Base-by-base conservation (phyloP, 1,284 basidiomycete species). In the Rhodotorula mucilaginosa region DNA sequence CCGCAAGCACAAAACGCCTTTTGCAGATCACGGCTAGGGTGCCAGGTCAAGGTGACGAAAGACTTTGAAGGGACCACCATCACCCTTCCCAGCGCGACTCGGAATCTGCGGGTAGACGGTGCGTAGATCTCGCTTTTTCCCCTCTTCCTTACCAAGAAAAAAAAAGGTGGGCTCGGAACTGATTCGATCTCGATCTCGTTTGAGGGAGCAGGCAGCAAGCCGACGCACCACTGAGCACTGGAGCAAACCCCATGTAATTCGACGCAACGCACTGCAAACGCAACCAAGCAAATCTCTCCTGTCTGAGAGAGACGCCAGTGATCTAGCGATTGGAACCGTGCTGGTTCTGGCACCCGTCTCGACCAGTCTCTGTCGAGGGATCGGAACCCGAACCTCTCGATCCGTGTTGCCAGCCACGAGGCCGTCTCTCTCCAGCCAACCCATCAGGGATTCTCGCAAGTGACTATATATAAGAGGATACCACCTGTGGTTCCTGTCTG, bases 61-160 rank as follows among this genome's bases (percentile, higher is more conserved):
- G 91, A 91, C 52, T 81, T 97, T 72, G 90, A 97, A 79, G 95
- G 93, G 34, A 89, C 97, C 81, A 87, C 87, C 2, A 91, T 89
- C n/a, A 90, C 86, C 26, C 83, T 99, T 44, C 97, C 97, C 1
- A 86, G 91, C 15, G 95, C 96, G 23, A 99, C 96, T 47, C 84
- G 96, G 79, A 99, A 99, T 83, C 93, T 99, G 92, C 95, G 93
- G 80, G 93, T 97, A 47, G 92, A 94, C 80, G 92, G 90, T 90
- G 75, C 79, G 87, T 59, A n/a, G 44, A 23, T 18, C 54, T 19
- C 15, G 10, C 23, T 31, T 26, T 46, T 31, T 26, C 34, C n/a
- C 19, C 39, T 10, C 12, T 10, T 7, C 21, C 6, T 23, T 34
- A 7, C 34, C 34, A 34, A 34, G 6, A 34, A 34, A 34, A 7